These are phyloP conservation scores for Brassica balearica DNA, from an alignment of 441 rosid genomes.

Conservation along the genomic window DNA sequence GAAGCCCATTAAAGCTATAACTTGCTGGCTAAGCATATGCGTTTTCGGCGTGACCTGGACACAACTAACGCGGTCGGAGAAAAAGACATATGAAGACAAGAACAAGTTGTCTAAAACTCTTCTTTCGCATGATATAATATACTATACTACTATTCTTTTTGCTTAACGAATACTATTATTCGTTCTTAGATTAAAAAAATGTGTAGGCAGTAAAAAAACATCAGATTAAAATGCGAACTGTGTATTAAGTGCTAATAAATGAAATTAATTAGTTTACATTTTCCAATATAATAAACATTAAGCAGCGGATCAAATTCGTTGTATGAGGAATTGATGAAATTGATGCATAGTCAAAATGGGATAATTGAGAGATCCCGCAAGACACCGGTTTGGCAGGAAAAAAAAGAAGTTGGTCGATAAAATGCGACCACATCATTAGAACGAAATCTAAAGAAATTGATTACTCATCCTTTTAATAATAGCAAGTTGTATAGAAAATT, in stretches of 20 bases:
- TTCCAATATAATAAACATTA: constrained; percentile 6
- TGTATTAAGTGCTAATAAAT: background rate
- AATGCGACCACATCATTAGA: constrained; percentile 40
- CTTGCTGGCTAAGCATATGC: constrained; percentile 9
- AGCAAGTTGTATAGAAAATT: background rate
- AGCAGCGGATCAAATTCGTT: constrained; percentile 2
- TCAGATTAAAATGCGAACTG: background rate
- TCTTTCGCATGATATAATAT: constrained; percentile 19
- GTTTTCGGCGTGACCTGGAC: background rate
- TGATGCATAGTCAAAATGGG: constrained; percentile 34
- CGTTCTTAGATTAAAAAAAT: background rate
- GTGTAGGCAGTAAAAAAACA: background rate
- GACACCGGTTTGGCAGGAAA: constrained; percentile 18
- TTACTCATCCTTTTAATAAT: constrained; percentile 1
- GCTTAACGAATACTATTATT: background rate
- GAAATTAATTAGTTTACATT: background rate
- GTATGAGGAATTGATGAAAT: constrained; percentile 25
- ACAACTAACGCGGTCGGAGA: constrained; percentile 7
- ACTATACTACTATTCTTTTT: background rate
- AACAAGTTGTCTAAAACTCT: constrained; percentile 17
- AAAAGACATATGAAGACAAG: background rate
- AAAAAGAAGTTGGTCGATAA: constrained; percentile 6
- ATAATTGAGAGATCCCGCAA: constrained; percentile 15
- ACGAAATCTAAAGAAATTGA: constrained; percentile 22
- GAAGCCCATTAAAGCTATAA: background rate